Base-by-base conservation (phyloP, 164 flowering plant species). In the Magnolia sinica region DNA sequence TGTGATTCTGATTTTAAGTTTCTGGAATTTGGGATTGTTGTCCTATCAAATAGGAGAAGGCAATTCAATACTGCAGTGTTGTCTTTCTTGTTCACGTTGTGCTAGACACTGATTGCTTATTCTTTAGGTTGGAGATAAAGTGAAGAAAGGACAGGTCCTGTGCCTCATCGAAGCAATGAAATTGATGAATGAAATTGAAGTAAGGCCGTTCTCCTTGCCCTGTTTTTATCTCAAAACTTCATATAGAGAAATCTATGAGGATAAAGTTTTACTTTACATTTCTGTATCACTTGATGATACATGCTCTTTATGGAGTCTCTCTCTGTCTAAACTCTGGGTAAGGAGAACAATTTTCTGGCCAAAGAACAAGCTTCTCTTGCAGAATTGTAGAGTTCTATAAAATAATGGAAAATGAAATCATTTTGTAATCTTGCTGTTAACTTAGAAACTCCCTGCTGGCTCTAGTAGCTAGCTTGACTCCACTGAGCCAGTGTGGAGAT, bases 141-240 rank as follows among this genome's bases (percentile, higher is more conserved):
- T 86, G 58, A 78, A 84, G 64, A 86, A 85, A 69, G 89, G 89
- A 8, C 89, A 85, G 76, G 81, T 83, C n/a, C 10, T 87, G 16
- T 87, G 89, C 80, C 82, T 87, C 73, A 74, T 87, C 70, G 89
- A 87, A 70, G 89, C 89, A 49, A 87, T 87, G 89, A 87, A 87
- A 73, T 74, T 87, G 81, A 87, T 87, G 89, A 87, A 87, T 77
- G 87, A 85, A 76, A 87, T 86, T 27, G 87, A 86, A 72, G 88
- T 84, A 82, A 75, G 83, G 67, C 24, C 75, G 31, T 11, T 76
- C 2, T 14, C 24, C 9, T 29, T 68, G 8, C 37, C 19, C 68
- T 37, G 24, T 70, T 37, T 13, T 27, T 68, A 31, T 18, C 10
- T 68, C 27, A 16, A 29, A 37, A 37, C 5, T 68, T 31, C 50